These are phyloP conservation scores for Pleurotus giganteus DNA, from an alignment of 768 basidiomycete species.

Conservation along the genomic window DNA sequence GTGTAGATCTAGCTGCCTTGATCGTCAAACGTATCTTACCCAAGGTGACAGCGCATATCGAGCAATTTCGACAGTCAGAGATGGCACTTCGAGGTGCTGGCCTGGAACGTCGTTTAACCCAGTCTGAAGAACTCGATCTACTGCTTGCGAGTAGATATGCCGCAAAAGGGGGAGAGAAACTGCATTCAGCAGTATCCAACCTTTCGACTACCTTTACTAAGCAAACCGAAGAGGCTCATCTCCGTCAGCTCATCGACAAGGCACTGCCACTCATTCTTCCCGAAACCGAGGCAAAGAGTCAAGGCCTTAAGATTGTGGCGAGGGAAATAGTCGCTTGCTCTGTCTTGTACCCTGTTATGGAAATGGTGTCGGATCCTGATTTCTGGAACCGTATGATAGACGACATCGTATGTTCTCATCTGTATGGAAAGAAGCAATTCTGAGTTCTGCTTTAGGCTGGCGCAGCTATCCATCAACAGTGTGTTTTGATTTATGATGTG, in stretches of 20 bases:
- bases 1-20: conserved; percentile 71
- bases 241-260: conserved; percentile 66
- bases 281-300: conserved; percentile 68
- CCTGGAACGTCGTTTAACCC: conserved; percentile 77
- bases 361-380: conserved; percentile 93
- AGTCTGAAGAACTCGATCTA: conserved; percentile 88
- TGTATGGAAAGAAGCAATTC: neutral
- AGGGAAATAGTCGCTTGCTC: conserved; percentile 83
- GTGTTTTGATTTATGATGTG: conserved; percentile 7
- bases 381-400: conserved; percentile 96
- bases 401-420: conserved; percentile 66
- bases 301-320: conserved; percentile 66
- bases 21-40: conserved; percentile 84
- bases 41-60: conserved; percentile 85
- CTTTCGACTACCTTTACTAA: conserved; percentile 86
- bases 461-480: conserved; percentile 53
- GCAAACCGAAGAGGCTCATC: conserved; percentile 87
- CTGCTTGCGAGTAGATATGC: conserved; percentile 83
- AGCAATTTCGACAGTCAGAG: conserved; percentile 89
- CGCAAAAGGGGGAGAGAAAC: conserved; percentile 54
- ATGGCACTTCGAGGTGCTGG: conserved; percentile 79
- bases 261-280: conserved; percentile 76
- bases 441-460: conserved; percentile 35
- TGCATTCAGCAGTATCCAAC: conserved; percentile 87
- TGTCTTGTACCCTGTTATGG: conserved; percentile 83